Evolutionary conservation across 495 filamentous ascomycete genomes (phyloP).

Genomic region (Pseudomonodictys pantanalensis): DNA sequence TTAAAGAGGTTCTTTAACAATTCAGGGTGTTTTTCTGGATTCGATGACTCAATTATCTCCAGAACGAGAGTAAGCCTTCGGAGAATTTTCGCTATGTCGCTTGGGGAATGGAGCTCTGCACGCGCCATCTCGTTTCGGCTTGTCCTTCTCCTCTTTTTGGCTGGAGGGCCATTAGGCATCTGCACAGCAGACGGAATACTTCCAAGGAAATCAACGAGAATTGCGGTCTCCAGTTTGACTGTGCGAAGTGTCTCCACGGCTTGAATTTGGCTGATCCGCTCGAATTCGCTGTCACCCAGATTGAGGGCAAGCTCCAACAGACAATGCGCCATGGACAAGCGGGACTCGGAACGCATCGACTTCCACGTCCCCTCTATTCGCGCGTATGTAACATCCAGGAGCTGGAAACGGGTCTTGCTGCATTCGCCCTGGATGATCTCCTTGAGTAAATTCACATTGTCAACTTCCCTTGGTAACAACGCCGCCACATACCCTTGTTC

Average conservation of each 20-base stretch:
- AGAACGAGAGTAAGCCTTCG: constrained; percentile 80
- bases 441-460: constrained; percentile 61
- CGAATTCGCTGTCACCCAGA: constrained; percentile 15
- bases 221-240: constrained; percentile 64
- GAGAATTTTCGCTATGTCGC: constrained; percentile 60
- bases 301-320: constrained; percentile 56
- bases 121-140: constrained; percentile 60
- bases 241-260: constrained; percentile 60
- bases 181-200: constrained; percentile 64
- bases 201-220: constrained; percentile 66
- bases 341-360: constrained; percentile 62
- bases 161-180: constrained; percentile 61
- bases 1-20: constrained; percentile 77
- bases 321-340: constrained; percentile 55
- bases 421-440: constrained; percentile 35
- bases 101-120: constrained; percentile 46
- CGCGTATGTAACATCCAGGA: constrained; percentile 60
- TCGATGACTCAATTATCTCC: constrained; percentile 77
- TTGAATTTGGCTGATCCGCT: constrained; percentile 8
- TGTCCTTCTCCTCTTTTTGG: constrained; percentile 71
- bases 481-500: constrained; percentile 60
- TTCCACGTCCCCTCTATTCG: constrained; percentile 69
- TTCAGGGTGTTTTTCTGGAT: constrained; percentile 65
- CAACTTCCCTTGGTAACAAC: constrained; percentile 63
- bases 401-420: constrained; percentile 41